phyloP scores from a whole-genome alignment of 306 rosid genomes.

The Fragaria iinumae region DNA sequence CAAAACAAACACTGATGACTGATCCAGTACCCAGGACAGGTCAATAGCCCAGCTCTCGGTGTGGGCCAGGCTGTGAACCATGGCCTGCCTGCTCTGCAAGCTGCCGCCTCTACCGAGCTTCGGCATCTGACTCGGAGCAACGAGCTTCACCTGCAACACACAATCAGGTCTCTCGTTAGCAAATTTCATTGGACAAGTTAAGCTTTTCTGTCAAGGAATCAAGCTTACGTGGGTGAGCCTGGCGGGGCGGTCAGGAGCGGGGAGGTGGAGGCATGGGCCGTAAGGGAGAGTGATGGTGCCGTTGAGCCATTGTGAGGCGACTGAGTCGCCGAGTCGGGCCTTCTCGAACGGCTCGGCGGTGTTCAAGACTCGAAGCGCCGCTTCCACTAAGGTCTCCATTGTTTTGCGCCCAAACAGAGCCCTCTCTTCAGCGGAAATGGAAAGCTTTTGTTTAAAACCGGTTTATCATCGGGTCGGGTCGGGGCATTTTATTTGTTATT shows the following conservation, averaged over 20 bases:
- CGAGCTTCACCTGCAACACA: constrained; percentile 58
- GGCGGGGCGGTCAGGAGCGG: constrained; percentile 77
- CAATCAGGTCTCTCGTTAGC: too few species aligned
- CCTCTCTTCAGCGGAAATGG: too few species aligned
- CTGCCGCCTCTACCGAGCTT: constrained; percentile 93
- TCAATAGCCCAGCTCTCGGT: constrained; percentile 95
- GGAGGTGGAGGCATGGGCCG: constrained; percentile 37
- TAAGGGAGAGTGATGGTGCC: constrained; percentile 54
- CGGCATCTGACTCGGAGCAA: constrained; percentile 77
- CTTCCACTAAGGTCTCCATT: constrained; percentile 53
- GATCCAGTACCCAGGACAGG: constrained; percentile 58
- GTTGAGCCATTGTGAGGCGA: constrained; percentile 68
- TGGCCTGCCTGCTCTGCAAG: constrained; percentile 85
- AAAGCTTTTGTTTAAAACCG: too few species aligned
- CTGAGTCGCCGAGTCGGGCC: constrained; percentile 64
- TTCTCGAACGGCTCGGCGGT: constrained; percentile 82
- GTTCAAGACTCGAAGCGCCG: constrained; percentile 75
- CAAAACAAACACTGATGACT: too few species aligned
- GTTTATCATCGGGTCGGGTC: too few species aligned
- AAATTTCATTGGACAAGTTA: too few species aligned
- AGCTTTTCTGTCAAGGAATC: too few species aligned
- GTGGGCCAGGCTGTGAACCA: constrained; percentile 80
- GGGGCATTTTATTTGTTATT: too few species aligned
- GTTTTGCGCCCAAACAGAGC: too few species aligned
- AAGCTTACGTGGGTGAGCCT: constrained; percentile 45